These are phyloP conservation scores for Ulvella scutata DNA, from an alignment of 139 green algal genomes.

Conservation along the genomic window DNA sequence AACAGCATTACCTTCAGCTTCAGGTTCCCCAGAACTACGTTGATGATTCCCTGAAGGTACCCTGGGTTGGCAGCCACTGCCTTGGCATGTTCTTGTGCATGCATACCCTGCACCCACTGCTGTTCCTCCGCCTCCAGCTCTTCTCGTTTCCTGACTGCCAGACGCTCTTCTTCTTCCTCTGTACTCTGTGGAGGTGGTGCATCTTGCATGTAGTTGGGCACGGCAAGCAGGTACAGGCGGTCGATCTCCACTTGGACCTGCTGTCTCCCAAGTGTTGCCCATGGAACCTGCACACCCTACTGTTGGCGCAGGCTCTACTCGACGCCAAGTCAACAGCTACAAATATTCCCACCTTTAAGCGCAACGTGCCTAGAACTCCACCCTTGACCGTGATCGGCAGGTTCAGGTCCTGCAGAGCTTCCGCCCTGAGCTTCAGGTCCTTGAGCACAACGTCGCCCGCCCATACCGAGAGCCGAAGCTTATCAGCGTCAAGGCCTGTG, in stretches of 20 bases:
- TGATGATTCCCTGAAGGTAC: slow-evolving; percentile 45
- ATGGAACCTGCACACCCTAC: slow-evolving; percentile 63
- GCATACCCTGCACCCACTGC: background rate
- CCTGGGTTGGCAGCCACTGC: slow-evolving; percentile 11
- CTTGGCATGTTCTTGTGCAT: slow-evolving; percentile 7
- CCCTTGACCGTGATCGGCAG: slow-evolving; percentile 79
- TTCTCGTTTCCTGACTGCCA: background rate
- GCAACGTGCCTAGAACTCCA: slow-evolving; percentile 75
- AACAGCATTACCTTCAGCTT: slow-evolving; percentile 22
- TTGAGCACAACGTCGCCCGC: slow-evolving; percentile 77
- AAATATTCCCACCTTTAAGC: slow-evolving; percentile 53
- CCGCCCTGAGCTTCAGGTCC: slow-evolving; percentile 77
- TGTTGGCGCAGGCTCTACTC: background rate
- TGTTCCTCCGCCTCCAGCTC: slow-evolving; percentile 12
- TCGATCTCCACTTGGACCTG: slow-evolving; percentile 87
- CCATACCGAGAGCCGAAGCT: slow-evolving; percentile 67
- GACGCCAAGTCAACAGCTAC: background rate
- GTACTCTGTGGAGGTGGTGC: background rate
- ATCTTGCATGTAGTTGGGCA: slow-evolving; percentile 25
- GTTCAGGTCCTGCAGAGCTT: slow-evolving; percentile 73
- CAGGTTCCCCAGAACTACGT: slow-evolving; percentile 63
- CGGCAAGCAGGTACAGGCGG: slow-evolving; percentile 78
- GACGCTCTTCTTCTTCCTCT: slow-evolving; percentile 13
- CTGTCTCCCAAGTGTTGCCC: slow-evolving; percentile 64
- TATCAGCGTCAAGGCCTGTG: slow-evolving; percentile 56